Evolutionary conservation across 2,329 filamentous ascomycete species (phyloP).

Genomic region (Mycosphaerella arachidis): DNA sequence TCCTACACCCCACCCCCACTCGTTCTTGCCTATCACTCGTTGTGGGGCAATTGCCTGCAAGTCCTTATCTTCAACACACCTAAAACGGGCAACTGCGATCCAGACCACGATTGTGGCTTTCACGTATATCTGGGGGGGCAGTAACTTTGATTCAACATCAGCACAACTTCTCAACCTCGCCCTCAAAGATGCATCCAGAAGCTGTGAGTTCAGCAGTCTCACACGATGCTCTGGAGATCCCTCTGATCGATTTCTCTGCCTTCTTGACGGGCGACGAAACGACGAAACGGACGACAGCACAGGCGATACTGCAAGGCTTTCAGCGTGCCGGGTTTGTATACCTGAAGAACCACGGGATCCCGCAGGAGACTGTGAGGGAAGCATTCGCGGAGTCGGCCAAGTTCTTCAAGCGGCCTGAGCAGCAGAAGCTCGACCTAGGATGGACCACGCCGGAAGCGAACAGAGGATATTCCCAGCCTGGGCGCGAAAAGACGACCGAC

Average conservation of each 20-base stretch:
- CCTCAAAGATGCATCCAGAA: conserved; percentile 15
- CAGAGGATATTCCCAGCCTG: conserved; percentile 45
- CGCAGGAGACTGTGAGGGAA: conserved; percentile 38
- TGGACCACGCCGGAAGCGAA: conserved; percentile 58
- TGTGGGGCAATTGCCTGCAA: background rate
- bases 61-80: conserved; percentile 10
- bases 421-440: conserved; percentile 60
- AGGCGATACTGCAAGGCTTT: conserved; percentile 73
- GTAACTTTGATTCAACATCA: conserved; percentile 15
- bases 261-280: conserved; percentile 61
- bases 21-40: conserved; percentile 2
- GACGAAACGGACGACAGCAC: conserved; percentile 47
- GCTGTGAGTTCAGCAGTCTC: conserved; percentile 31
- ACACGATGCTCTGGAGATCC: conserved; percentile 35
- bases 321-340: conserved; percentile 86
- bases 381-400: conserved; percentile 50
- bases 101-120: background rate
- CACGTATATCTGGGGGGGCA: conserved; percentile 1
- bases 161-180: background rate
- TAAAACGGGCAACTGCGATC: background rate
- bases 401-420: conserved; percentile 63
- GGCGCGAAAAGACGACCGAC: conserved; percentile 65
- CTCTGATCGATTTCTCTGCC: conserved; percentile 66
- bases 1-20: background rate
- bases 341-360: conserved; percentile 72